Conservation (phyloP, 2,329 filamentous ascomycete genomes). For the Aspergillus fumigatus region DNA sequence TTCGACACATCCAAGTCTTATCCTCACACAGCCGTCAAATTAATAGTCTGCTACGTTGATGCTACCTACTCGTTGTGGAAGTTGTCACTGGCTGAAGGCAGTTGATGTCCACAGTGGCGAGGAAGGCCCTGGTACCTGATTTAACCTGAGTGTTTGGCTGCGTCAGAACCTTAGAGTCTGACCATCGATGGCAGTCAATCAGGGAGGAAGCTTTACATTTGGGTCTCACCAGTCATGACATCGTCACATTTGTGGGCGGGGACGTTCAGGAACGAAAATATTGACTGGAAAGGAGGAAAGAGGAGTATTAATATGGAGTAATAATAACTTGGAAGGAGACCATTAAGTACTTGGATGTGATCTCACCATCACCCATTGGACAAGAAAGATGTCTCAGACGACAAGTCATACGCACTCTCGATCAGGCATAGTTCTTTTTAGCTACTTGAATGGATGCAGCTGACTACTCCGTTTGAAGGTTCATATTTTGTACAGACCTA, state of each 20-base stretch:
- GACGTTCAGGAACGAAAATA: background rate
- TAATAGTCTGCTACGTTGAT: background rate
- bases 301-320: too few species aligned
- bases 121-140: background rate
- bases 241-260: background rate
- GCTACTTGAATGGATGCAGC: background rate
- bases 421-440: background rate
- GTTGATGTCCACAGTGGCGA: background rate
- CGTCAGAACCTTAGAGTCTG: too few species aligned
- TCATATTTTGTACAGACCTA: background rate
- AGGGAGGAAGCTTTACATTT: background rate
- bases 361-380: background rate
- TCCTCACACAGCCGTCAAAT: background rate
- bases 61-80: background rate
- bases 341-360: too few species aligned
- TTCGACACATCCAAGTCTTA: background rate
- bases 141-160: background rate
- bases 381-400: background rate
- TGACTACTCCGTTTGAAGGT: background rate
- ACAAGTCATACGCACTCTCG: background rate
- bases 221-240: background rate
- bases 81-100: background rate
- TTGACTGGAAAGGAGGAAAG: background rate
- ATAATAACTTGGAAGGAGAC: background rate
- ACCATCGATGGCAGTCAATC: background rate